Percentiles rank a stretch among this genome's conserved stretches.
These are phyloP conservation scores for Aphanocladium album DNA, from an alignment of 2,329 filamentous ascomycete genomes.

Conservation along the genomic window DNA sequence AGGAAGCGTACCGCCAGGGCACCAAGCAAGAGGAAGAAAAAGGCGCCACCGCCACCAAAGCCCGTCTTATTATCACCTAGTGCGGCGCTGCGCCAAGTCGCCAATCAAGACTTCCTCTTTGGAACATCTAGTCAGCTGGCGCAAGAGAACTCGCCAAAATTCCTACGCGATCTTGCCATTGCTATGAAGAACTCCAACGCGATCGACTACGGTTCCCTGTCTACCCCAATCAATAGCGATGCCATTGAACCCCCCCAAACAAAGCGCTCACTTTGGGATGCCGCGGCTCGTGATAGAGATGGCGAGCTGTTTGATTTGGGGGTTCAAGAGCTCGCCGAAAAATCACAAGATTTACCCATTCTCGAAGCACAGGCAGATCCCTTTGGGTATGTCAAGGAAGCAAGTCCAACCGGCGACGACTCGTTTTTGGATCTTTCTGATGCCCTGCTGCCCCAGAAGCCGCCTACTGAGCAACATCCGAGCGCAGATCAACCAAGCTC, in stretches of 20 bases:
- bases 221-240: slow-evolving; percentile 35
- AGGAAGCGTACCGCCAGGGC: slow-evolving; percentile 30
- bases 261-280: slow-evolving; percentile 59
- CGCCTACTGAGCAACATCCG: too few relatives aligned
- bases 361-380: slow-evolving; percentile 27
- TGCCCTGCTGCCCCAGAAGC: slow-evolving; percentile 16
- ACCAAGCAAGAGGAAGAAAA: slow-evolving; percentile 30
- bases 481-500: not conserved
- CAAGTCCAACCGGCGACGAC: slow-evolving; percentile 14
- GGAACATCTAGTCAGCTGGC: slow-evolving; percentile 82
- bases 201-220: slow-evolving; percentile 35
- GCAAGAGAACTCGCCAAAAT: slow-evolving; percentile 63
- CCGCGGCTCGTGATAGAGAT: slow-evolving; percentile 60
- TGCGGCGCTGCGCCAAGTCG: slow-evolving; percentile 60
- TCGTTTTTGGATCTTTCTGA: slow-evolving; percentile 23
- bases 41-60: slow-evolving; percentile 37
- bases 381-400: slow-evolving; percentile 32
- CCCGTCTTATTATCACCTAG: slow-evolving; percentile 61
- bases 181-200: slow-evolving; percentile 57
- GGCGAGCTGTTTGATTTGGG: slow-evolving; percentile 61
- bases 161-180: slow-evolving; percentile 56
- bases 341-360: slow-evolving; percentile 27
- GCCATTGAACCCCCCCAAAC: slow-evolving; percentile 27
- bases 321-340: slow-evolving; percentile 52
- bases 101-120: slow-evolving; percentile 73